Evolutionary conservation across 2,329 filamentous ascomycete species (phyloP).

Genomic region (Setomelanomma holmii): DNA sequence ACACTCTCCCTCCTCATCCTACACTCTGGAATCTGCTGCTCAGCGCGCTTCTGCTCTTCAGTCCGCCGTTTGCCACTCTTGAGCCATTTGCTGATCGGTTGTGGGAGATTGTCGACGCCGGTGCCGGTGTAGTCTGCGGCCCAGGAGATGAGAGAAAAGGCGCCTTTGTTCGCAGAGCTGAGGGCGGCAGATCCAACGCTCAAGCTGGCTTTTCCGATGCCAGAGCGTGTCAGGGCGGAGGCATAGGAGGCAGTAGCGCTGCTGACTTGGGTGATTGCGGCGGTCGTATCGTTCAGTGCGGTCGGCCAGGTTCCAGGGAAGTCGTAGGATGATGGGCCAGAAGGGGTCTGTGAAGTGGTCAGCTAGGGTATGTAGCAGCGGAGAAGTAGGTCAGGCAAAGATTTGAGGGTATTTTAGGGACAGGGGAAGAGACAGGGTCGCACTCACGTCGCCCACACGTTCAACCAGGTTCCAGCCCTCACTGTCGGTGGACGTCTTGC

Average conservation of each 20-base stretch:
- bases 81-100: neutral
- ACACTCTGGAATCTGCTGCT: neutral
- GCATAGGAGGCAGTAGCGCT: conserved; percentile 16
- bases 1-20: neutral
- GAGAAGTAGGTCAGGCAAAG: too few relatives aligned
- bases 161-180: neutral
- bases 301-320: conserved; percentile 26
- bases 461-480: neutral
- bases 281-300: conserved; percentile 14
- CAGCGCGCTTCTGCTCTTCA: neutral
- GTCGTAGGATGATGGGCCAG: conserved; percentile 2
- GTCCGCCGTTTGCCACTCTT: neutral
- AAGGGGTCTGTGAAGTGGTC: neutral
- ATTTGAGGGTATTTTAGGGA: too few relatives aligned
- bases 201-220: conserved; percentile 17
- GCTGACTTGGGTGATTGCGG: conserved; percentile 13
- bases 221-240: conserved; percentile 10
- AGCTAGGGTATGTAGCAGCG: too few relatives aligned
- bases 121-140: neutral
- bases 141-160: conserved; percentile 3
- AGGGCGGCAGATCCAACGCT: conserved; percentile 18
- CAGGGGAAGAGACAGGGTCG: neutral
- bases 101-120: conserved; percentile 4
- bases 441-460: neutral
- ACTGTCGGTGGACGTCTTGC: neutral